These are phyloP conservation scores for Thelonectria blattea DNA, from an alignment of 2,329 filamentous ascomycete genomes.

Conservation along the genomic window DNA sequence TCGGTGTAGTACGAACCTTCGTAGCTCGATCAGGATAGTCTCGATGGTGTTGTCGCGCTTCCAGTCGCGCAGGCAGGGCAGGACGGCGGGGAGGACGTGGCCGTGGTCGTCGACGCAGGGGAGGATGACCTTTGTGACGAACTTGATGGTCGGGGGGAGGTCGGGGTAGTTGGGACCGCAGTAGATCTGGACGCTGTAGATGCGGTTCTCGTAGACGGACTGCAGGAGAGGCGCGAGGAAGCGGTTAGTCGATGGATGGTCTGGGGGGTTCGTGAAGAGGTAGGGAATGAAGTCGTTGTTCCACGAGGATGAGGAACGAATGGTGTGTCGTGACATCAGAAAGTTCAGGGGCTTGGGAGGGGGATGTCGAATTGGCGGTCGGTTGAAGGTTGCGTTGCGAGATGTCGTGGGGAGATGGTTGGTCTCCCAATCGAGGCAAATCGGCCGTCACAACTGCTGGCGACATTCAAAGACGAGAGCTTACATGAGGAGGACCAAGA, in stretches of 20 bases:
- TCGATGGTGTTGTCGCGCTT: constrained; percentile 95
- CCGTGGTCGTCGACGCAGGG: constrained; percentile 90
- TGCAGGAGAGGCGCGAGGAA: constrained; percentile 44
- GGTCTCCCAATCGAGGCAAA: neutral
- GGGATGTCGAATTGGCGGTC: neutral
- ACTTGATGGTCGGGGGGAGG: constrained; percentile 85
- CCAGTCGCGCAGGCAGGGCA: constrained; percentile 89
- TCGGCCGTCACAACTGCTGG: too few relatives aligned
- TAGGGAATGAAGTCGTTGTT: neutral
- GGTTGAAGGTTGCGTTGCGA: neutral
- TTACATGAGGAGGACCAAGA: constrained; percentile 91
- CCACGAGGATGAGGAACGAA: neutral
- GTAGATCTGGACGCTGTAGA: constrained; percentile 97
- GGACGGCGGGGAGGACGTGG: constrained; percentile 80
- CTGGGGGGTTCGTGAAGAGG: neutral
- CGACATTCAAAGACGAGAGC: constrained; percentile 41
- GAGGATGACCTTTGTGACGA: constrained; percentile 94
- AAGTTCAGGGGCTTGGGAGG: neutral
- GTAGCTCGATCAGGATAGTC: constrained; percentile 84
- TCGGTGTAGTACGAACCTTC: constrained; percentile 62
- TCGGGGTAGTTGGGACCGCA: constrained; percentile 92
- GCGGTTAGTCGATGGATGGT: constrained; percentile 18
- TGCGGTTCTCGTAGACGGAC: constrained; percentile 98
- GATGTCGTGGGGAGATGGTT: constrained; percentile 1
- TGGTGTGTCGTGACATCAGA: neutral